Percentiles rank a stretch among this genome's conserved stretches.
Conservation (phyloP, 345 rosid species). For the Viola odorata region DNA sequence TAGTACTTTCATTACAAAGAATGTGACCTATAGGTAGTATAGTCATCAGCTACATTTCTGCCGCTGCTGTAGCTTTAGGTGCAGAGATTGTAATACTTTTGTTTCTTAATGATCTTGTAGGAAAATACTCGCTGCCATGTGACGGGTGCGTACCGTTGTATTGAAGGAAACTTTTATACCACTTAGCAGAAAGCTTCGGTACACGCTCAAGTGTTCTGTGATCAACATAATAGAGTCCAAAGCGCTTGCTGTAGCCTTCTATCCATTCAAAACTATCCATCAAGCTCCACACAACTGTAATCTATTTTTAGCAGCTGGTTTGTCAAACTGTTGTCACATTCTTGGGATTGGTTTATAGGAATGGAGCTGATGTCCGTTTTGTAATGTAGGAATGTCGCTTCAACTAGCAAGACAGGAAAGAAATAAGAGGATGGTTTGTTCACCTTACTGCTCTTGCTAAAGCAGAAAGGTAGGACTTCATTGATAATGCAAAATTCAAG, state of each 20-base stretch:
- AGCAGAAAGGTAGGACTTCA: constrained; percentile 28
- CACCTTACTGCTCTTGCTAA: constrained; percentile 36
- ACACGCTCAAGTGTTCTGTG: constrained; percentile 22
- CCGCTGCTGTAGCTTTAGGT: not conserved
- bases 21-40: too few relatives aligned
- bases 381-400: not conserved
- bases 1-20: too few relatives aligned
- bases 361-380: too few relatives aligned
- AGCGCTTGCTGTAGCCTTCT: constrained; percentile 22
- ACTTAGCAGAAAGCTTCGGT: constrained; percentile 37
- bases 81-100: not conserved
- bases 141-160: not conserved
- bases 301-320: too few relatives aligned
- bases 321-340: too few relatives aligned
- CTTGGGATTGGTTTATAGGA: too few relatives aligned
- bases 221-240: constrained; percentile 29
- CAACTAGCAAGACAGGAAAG: too few relatives aligned
- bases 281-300: constrained; percentile 42
- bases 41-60: too few relatives aligned
- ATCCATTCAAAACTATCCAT: constrained; percentile 41
- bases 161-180: constrained; percentile 35
- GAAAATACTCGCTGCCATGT: not conserved
- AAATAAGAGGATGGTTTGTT: not conserved
- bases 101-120: not conserved
- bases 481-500: too few relatives aligned